These are phyloP conservation scores for Diaporthe destruens DNA, from an alignment of 2,329 filamentous ascomycete genomes.

Conservation along the genomic window DNA sequence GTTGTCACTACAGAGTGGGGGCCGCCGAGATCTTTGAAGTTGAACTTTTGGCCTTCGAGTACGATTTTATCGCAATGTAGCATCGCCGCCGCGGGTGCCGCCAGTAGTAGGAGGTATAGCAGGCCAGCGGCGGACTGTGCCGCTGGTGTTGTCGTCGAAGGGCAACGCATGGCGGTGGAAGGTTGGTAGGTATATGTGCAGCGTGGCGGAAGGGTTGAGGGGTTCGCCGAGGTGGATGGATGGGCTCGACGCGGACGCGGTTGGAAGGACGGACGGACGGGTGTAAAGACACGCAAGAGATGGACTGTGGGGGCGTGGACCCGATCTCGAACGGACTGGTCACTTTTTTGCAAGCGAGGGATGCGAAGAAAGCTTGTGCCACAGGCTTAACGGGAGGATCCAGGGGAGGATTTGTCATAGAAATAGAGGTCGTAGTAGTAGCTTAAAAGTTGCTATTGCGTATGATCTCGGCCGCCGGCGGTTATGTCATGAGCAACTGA, in stretches of 20 bases:
- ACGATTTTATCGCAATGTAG: slow-evolving; percentile 74
- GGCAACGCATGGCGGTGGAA: slow-evolving; percentile 55
- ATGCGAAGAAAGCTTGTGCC: slow-evolving; percentile 14
- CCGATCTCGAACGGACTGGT: slow-evolving; percentile 10
- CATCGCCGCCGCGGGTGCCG: slow-evolving; percentile 58
- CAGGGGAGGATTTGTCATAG: slow-evolving; percentile 19
- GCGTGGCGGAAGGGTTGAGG: slow-evolving; percentile 30
- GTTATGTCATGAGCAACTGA: slow-evolving; percentile 24
- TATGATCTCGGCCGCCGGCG: not conserved
- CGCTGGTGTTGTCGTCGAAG: slow-evolving; percentile 48
- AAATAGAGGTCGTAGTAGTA: slow-evolving; percentile 5
- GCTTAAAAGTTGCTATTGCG: not conserved
- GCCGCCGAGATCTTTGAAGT: slow-evolving; percentile 73
- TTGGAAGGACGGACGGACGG: not conserved
- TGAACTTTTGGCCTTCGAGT: slow-evolving; percentile 70
- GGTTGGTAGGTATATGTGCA: slow-evolving; percentile 16
- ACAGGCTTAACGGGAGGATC: not conserved
- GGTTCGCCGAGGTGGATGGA: not conserved
- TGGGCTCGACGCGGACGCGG: not conserved
- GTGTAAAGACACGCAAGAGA: not conserved
- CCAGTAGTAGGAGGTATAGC: slow-evolving; percentile 50
- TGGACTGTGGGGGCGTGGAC: not conserved
- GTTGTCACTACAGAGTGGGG: slow-evolving; percentile 76
- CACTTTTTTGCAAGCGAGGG: not conserved
- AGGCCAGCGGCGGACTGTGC: slow-evolving; percentile 54